Conservation (phyloP, 371 early-diverging fungal species). For the Amoeboaphelidium occidentale region DNA sequence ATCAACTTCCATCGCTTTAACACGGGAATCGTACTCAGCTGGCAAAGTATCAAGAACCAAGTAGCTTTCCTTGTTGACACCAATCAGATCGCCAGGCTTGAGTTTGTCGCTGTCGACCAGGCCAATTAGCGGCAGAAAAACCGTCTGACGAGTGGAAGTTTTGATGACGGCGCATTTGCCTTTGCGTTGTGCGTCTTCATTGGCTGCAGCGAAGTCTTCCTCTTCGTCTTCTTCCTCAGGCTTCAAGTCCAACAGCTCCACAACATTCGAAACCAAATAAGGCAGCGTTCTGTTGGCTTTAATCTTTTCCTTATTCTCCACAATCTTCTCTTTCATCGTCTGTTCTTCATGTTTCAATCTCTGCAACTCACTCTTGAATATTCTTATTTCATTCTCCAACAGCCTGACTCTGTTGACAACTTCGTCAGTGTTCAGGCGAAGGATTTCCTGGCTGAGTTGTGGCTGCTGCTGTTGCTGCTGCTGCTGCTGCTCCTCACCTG, state of each 20-base stretch:
- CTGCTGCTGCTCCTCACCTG: too few relatives aligned
- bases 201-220: conserved; percentile 45
- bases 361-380: conserved; percentile 52
- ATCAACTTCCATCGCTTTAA: conserved; percentile 99
- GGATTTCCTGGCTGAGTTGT: conserved; percentile 77
- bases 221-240: conserved; percentile 55
- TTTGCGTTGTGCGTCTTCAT: conserved; percentile 68
- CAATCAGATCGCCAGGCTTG: conserved; percentile 95
- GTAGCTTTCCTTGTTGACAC: conserved; percentile 99
- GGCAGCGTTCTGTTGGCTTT: conserved; percentile 96
- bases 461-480: too few relatives aligned
- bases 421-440: conserved; percentile 64
- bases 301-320: conserved; percentile 97
- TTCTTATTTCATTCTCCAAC: conserved; percentile 89
- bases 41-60: conserved; percentile 95
- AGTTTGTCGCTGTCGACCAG: conserved; percentile 78
- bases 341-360: conserved; percentile 71
- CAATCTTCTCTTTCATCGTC: conserved; percentile 74
- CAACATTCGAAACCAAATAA: conserved; percentile 95
- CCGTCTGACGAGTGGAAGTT: conserved; percentile 87
- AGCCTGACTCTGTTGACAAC: conserved; percentile 71
- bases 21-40: conserved; percentile 95
- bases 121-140: conserved; percentile 94
- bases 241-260: conserved; percentile 88
- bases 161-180: conserved; percentile 96